Conservation (phyloP, 1,284 basidiomycete species). For the Leccinum pseudoinsigne region DNA sequence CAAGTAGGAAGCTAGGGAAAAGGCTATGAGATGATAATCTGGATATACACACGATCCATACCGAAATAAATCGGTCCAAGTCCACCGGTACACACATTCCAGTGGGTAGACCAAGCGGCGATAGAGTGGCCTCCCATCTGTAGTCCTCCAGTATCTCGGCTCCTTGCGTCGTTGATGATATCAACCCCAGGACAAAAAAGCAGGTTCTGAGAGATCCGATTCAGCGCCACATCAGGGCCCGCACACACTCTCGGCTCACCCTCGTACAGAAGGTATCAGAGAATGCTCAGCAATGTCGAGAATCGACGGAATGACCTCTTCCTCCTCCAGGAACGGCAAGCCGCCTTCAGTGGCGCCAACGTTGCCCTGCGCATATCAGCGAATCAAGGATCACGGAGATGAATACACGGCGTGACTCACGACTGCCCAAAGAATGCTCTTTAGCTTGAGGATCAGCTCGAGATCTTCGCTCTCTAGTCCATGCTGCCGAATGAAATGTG, state of each 20-base stretch:
- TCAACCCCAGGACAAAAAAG: constrained; percentile 87
- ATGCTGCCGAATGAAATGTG: constrained; percentile 87
- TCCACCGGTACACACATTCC: constrained; percentile 90
- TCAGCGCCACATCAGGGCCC: constrained; percentile 6
- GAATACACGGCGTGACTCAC: constrained; percentile 41
- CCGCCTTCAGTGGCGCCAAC: constrained; percentile 91
- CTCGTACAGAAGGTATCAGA: constrained; percentile 87
- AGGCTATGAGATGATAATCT: background rate
- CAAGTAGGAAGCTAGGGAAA: constrained; percentile 72
- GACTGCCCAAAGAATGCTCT: constrained; percentile 96
- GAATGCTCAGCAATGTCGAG: constrained; percentile 92
- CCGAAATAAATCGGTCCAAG: constrained; percentile 77
- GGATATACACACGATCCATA: constrained; percentile 42
- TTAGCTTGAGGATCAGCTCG: constrained; percentile 85
- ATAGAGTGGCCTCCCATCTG: constrained; percentile 89
- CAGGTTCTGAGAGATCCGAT: constrained; percentile 74
- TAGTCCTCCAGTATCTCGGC: constrained; percentile 87
- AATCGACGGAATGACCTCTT: constrained; percentile 89
- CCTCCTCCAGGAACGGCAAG: constrained; percentile 92
- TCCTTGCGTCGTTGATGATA: constrained; percentile 74
- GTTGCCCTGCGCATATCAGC: constrained; percentile 69
- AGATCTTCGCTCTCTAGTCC: constrained; percentile 82
- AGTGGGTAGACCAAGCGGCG: constrained; percentile 85
- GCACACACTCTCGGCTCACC: constrained; percentile 53
- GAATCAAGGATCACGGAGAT: background rate